Percentiles rank a stretch among this genome's conserved stretches.
Evolutionary conservation across 352 stramenopile species (phyloP).

Genomic region (Phytopythium kandeliae): DNA sequence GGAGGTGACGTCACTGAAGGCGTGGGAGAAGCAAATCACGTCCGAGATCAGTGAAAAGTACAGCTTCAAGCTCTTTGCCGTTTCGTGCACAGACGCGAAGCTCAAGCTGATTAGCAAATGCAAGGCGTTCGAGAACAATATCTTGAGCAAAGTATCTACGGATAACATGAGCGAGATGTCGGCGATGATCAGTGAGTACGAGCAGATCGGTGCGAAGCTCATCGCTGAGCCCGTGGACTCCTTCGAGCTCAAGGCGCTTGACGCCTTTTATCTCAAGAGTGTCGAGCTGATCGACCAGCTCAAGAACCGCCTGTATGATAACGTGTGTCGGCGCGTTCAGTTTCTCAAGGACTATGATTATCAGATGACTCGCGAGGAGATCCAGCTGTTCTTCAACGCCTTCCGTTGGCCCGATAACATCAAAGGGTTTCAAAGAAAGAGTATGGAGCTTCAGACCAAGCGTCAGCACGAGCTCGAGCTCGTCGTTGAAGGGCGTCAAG

Average conservation of each 20-base stretch:
- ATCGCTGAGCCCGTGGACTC: conserved; percentile 87
- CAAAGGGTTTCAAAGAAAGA: conserved; percentile 88
- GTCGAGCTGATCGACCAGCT: conserved; percentile 67
- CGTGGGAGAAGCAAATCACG: conserved; percentile 38
- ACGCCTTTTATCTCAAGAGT: conserved; percentile 80
- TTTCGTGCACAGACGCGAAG: conserved; percentile 88
- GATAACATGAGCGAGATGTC: conserved; percentile 89
- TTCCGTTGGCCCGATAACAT: conserved; percentile 91
- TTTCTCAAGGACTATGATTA: conserved; percentile 90
- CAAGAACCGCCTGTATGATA: conserved; percentile 68
- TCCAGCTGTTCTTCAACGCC: conserved; percentile 88
- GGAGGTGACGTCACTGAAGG: conserved; percentile 53
- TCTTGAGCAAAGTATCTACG: conserved; percentile 79
- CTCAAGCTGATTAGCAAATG: conserved; percentile 70
- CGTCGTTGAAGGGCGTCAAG: conserved; percentile 85
- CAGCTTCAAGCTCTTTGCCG: conserved; percentile 86
- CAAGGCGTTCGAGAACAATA: conserved; percentile 50
- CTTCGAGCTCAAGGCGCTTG: conserved; percentile 85
- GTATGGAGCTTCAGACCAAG: conserved; percentile 87
- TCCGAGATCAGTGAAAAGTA: conserved; percentile 77
- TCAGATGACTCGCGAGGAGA: conserved; percentile 82
- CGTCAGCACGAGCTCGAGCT: conserved; percentile 87
- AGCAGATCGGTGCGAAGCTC: conserved; percentile 84
- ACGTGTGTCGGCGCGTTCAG: conserved; percentile 70
- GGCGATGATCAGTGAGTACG: conserved; percentile 80